Evolutionary conservation across 2,329 filamentous ascomycete genomes (phyloP), one percentile per base, ranked within the genome.

Genomic region (Byssothecium circinans): DNA sequence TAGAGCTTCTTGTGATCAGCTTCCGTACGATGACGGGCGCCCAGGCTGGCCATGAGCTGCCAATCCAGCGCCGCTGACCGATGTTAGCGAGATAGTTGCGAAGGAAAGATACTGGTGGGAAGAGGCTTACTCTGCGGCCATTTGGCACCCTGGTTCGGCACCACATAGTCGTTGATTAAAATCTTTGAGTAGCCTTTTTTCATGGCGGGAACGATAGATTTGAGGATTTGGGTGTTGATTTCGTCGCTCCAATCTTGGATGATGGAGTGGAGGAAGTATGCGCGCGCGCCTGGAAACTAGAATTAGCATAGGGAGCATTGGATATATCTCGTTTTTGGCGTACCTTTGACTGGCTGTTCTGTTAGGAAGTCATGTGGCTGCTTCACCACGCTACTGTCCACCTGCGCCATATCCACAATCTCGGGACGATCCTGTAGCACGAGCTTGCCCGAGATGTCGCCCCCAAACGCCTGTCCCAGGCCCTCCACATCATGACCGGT

Each of bases 301-400:
- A n/a, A n/a, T n/a, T n/a, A n/a, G n/a, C n/a, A n/a, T n/a, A n/a
- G n/a, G n/a, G n/a, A n/a, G n/a, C n/a, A n/a, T n/a, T n/a, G n/a
- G n/a, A n/a, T n/a, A n/a, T n/a, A n/a, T n/a, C n/a, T n/a, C n/a
- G n/a, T n/a, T n/a, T n/a, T n/a, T n/a, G n/a, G n/a, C n/a, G n/a
- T n/a, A n/a, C n/a, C n/a, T 58, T 71, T 68, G 0, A 74, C 52
- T 61, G 61, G 58, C 37, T 65, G 60, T 29, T 60, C 51, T 2
- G 54, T 60, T 36, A 63, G 22, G 37, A 64, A 74, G 42, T 75
- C 69, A 30, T 75, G 69, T 1, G 56, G 42, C 60, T 68, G 68
- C 2, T 19, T 43, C 36, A 68, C 60, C 5, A 69, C 58, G 0
- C 58, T 44, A 8, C 54, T 41, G 15, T 70, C 39, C 0, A 58